Evolutionary conservation across 805 yeast species (phyloP), one percentile per base, ranked within the genome.

Genomic region (Komagataella mondaviorum): DNA sequence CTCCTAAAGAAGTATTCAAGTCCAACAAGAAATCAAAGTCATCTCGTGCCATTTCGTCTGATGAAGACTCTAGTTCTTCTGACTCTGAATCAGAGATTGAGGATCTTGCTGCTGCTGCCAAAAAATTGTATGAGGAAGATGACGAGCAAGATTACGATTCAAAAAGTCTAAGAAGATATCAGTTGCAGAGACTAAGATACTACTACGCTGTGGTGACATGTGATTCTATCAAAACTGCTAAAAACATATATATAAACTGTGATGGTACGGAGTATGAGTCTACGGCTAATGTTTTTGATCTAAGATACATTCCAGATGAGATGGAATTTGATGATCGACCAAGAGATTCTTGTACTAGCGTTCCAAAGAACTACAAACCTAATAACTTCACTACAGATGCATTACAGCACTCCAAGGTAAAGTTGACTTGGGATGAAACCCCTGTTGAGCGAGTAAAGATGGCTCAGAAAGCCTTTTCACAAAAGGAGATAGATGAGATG

Each of bases 401-500:
- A 0, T 73, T 93, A 54, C 96, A 93, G 64, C 96, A 89, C 63
- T 90, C 98, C 14, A 93, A 90, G 61, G 99, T 93, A 49, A 90
- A 88, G 65, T 73, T 93, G 57, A 90, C 98, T 0, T 93, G 99
- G 99, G 99, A 93, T 66, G 98, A 91, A 69, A 95, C 98, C 0
- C 98, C 99, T 6, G 83, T 81, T 53, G 97, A 89, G 60, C 78
- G 99, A 61, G 65, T 80, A 16, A 80, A 84, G 53, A 65, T 90
- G 51, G 77, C 96, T 1, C 76, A 85, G 14, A 82, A 84, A 57
- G 88, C 89, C 6, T 91, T 93, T 64, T 80, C 88, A 49, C 93
- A 86, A 63, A 82, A 85, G 63, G 98, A 93, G 63, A 73, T 88
- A 48, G 93, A 85, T 59, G 91, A 85, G 50, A 84, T 83, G 89